Percentiles rank a stretch among this genome's conserved stretches.
Conservation (phyloP, 1,284 basidiomycete species). For the Termitomyces sp. region DNA sequence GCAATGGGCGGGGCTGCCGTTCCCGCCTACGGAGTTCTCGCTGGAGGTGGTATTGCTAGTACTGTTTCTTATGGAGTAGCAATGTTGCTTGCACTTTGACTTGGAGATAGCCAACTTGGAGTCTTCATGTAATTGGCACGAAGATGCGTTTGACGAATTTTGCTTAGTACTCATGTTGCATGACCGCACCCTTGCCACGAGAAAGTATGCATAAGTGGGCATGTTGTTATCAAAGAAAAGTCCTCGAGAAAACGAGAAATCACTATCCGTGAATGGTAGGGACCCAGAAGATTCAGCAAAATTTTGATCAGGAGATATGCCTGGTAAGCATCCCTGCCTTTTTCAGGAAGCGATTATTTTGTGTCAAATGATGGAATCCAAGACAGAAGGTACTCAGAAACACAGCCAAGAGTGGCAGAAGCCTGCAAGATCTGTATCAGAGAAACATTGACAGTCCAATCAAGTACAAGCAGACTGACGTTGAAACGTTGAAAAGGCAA, state of each 20-base stretch:
- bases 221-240: neutral
- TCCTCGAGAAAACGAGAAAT: neutral
- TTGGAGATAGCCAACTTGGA: too few relatives aligned
- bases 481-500: too few relatives aligned
- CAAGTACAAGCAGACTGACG: constrained; percentile 43
- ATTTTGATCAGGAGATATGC: neutral
- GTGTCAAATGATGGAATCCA: too few relatives aligned
- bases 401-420: too few relatives aligned
- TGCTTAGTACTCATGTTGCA: neutral
- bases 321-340: neutral
- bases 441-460: too few relatives aligned
- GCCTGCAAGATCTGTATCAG: too few relatives aligned
- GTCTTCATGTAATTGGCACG: neutral
- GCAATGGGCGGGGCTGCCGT: constrained; percentile 13
- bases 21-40: constrained; percentile 3
- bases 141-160: neutral
- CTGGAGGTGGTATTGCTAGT: neutral
- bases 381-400: too few relatives aligned
- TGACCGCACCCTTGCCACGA: neutral
- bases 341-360: constrained; percentile 24
- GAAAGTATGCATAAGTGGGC: neutral
- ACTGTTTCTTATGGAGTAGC: neutral
- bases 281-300: neutral
- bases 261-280: neutral
- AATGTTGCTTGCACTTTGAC: neutral